Evolutionary conservation across 2,329 filamentous ascomycete genomes (phyloP).

Genomic region (Aspergillus sp.): DNA sequence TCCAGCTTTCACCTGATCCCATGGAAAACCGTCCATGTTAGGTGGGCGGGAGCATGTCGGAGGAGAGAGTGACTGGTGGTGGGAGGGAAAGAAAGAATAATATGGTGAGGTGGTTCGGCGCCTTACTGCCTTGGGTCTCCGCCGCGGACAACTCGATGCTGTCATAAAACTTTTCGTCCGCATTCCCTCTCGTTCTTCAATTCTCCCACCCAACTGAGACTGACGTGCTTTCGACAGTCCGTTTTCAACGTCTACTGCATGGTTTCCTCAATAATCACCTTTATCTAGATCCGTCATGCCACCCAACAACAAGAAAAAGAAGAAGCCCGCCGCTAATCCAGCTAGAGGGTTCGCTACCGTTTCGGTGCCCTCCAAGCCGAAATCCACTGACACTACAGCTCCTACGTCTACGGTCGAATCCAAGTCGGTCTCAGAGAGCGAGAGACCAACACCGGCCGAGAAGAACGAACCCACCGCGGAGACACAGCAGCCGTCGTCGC

Average conservation of each 20-base stretch:
- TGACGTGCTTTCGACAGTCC: background rate
- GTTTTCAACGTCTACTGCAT: background rate
- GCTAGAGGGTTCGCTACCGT: constrained; percentile 92
- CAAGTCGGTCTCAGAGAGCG: constrained; percentile 31
- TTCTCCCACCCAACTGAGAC: background rate
- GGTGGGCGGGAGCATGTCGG: constrained; percentile 30
- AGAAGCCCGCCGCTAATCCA: constrained; percentile 83
- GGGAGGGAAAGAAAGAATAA: constrained; percentile 12
- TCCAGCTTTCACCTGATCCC: constrained; percentile 45
- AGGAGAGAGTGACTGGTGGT: background rate
- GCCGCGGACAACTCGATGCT: constrained; percentile 27
- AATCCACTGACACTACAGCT: constrained; percentile 45
- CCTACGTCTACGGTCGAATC: constrained; percentile 28
- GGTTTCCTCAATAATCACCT: background rate
- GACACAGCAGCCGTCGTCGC: constrained; percentile 27
- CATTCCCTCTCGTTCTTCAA: constrained; percentile 10
- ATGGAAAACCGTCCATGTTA: constrained; percentile 45
- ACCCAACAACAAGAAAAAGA: constrained; percentile 77
- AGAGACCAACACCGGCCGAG: constrained; percentile 24
- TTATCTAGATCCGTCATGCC: constrained; percentile 57
- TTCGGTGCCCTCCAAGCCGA: constrained; percentile 81
- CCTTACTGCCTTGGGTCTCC: constrained; percentile 20
- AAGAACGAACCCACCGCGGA: constrained; percentile 14
- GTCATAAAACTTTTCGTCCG: constrained; percentile 41
- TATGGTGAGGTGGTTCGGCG: constrained; percentile 13